Base-by-base conservation (phyloP, 441 rosid genomes). In the Pelargonium fulgidum region DNA sequence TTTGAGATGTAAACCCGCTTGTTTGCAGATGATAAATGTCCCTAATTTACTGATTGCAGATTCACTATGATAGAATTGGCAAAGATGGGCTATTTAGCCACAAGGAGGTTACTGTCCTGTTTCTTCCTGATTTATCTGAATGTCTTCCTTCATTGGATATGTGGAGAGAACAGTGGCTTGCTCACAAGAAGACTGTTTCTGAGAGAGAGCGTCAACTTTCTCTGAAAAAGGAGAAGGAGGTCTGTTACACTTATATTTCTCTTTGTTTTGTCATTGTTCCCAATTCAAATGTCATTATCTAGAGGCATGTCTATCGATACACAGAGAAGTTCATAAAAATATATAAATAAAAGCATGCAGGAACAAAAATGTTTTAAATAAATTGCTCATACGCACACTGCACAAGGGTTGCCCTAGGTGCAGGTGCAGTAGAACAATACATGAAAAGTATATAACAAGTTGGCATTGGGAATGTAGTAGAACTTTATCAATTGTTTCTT, bases 21-120 rank as follows among this genome's bases (percentile, higher is more conserved):
- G 65, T 24, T 6, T 22, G 5, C 41, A 12, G 42, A n/a, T 76
- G 63, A 65, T 24, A 47, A 36, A 66, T 54, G 9, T 44, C 45
- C 41, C 66, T 33, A 67, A 33, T 48, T 71, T 69, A 78, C 64
- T 36, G 45, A 75, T 71, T 77, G 73, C 87, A 95, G 99, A 89
- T 95, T 80, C 97, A 95, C 79, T 95, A 95, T 80, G 97, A 95
- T 70, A 87, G 97, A 85, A 82, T 85, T 80, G 91, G 92, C 59
- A 70, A 83, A 45, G 98, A 95, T 76, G 99, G 99, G 52, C 81
- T 85, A 48, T 92, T 85, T 78, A 87, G 88, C 82, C 93, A 86
- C 79, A 95, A 86, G 71, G 99, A 95, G 85, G 84, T 92, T 71
- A 88, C 95, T 5, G 92, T 95, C 39, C 85, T 90, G 62, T 95